A percentile compares a stretch with the other conserved stretches of the same genome.
phyloP scores from a whole-genome alignment of 1,284 basidiomycete genomes.

The Trichosporon sp. region DNA sequence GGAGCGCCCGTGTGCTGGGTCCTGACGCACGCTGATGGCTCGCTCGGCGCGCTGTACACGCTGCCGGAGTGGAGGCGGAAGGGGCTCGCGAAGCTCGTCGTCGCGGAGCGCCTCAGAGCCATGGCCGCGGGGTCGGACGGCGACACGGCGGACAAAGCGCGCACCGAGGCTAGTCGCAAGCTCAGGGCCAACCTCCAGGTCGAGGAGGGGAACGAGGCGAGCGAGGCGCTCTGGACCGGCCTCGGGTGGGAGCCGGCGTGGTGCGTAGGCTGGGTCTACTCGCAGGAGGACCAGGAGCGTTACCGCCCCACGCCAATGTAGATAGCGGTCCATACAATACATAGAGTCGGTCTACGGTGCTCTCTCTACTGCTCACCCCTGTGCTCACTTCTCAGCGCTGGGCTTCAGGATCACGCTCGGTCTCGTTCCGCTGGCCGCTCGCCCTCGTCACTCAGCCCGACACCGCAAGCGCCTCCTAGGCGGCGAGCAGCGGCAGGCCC shows the following conservation, averaged over 20 bases:
- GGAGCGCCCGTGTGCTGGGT: slow-evolving; percentile 21
- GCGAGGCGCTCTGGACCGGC: slow-evolving; percentile 22
- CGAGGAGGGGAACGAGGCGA: slow-evolving; percentile 19
- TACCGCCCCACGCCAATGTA: background rate
- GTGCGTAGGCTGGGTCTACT: slow-evolving; percentile 19
- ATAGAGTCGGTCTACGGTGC: background rate
- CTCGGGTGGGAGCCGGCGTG: slow-evolving; percentile 25
- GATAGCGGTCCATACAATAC: background rate
- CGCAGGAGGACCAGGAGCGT: background rate
- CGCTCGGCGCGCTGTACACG: slow-evolving; percentile 28
- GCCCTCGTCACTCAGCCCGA: background rate
- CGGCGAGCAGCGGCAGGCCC: slow-evolving; percentile 21
- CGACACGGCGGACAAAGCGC: background rate
- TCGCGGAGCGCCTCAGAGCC: slow-evolving; percentile 14
- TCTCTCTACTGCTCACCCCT: background rate
- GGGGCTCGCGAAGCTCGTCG: slow-evolving; percentile 28
- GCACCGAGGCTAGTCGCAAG: background rate
- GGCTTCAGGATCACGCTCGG: background rate
- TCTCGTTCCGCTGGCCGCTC: too few relatives aligned
- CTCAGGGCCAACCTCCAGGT: slow-evolving; percentile 19
- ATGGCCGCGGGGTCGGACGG: background rate
- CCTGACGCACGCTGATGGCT: slow-evolving; percentile 25
- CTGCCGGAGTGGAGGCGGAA: slow-evolving; percentile 20
- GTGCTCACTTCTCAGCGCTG: background rate
- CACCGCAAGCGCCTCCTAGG: slow-evolving; percentile 6